Conservation (phyloP, 2,329 filamentous ascomycete genomes). For the Aschersonia sp. region DNA sequence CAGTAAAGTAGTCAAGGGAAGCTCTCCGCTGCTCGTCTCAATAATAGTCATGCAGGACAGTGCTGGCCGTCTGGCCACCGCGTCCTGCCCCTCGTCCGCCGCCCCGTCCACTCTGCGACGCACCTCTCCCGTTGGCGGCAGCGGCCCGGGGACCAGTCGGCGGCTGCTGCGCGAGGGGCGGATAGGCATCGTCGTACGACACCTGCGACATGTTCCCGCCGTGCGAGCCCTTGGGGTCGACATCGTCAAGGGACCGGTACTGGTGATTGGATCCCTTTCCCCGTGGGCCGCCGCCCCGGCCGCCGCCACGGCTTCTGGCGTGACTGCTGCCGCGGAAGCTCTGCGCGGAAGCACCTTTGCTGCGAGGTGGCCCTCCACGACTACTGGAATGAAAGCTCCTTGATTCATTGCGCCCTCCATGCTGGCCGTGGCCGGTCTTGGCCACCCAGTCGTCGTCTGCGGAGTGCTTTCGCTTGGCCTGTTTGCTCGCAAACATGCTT, state of each 20-base stretch:
- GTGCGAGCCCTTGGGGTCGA: conserved; percentile 32
- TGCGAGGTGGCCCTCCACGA: conserved; percentile 16
- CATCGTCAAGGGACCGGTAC: conserved; percentile 56
- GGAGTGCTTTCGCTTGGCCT: conserved; percentile 42
- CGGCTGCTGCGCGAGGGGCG: conserved; percentile 10
- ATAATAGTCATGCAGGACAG: conserved; percentile 27
- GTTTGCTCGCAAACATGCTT: conserved; percentile 44
- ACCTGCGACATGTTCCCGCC: conserved; percentile 25
- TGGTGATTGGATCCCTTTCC: conserved; percentile 34
- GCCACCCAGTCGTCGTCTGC: conserved; percentile 28
- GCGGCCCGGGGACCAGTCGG: neutral
- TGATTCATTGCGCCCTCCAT: conserved; percentile 24
- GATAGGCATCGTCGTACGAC: conserved; percentile 31
- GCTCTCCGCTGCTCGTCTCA: conserved; percentile 7
- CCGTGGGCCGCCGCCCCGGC: conserved; percentile 18
- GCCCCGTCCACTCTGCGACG: too few relatives aligned
- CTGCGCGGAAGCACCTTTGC: conserved; percentile 22
- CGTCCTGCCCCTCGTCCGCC: neutral
- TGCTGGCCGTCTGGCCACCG: conserved; percentile 6
- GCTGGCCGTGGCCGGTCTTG: conserved; percentile 16
- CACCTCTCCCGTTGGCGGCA: too few relatives aligned
- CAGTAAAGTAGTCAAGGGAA: neutral
- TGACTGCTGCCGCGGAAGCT: conserved; percentile 23
- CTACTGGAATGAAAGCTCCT: conserved; percentile 24
- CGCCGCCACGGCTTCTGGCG: conserved; percentile 19